Evolutionary conservation across 345 rosid genomes (phyloP), one percentile per base, ranked within the genome.

Genomic region (Populus simonii): DNA sequence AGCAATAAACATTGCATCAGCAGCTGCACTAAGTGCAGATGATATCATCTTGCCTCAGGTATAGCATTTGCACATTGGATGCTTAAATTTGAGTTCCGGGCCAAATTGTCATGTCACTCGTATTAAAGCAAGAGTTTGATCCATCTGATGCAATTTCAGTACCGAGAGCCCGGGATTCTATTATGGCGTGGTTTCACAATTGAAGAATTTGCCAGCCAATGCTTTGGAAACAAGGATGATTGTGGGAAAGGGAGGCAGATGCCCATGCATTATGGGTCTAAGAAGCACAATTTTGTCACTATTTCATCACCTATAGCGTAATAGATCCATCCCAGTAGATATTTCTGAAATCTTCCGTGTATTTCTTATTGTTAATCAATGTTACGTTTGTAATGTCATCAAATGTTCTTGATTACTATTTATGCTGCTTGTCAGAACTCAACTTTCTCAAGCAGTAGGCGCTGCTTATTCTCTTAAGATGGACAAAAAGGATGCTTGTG

Each of bases 381-480:
- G 63, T n/a, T 57, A 10, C 27, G 63, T 1, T 59, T 23, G 27
- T 59, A 59, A 59, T n/a, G 25, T n/a, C 11, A n/a, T 23, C 27
- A n/a, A 10, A 59, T 59, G 63, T 59, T 23, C 63, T 59, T 59
- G 63, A 59, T 59, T n/a, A 4, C 13, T 59, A 10, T 59, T 59
- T 23, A 9, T n/a, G 15, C 63, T 59, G 63, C 29, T 9, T 59
- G 63, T 75, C 88, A 92, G 98, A 47, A 84, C 97, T 68, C 98
- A 93, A 79, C 80, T 93, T 74, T 94, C 94, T 39, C 95, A 92
- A 25, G 95, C 98, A 6, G 97, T 90, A 83, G 95, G 97, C 81
- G 92, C 91, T 74, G 98, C 98, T 51, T 92, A 93, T 86, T 92
- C 98, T 73, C 85, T 92, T 71, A 93, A 90, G 88, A 89, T 93